Evolutionary conservation across 768 basidiomycete genomes (phyloP).

Genomic region (Termitomyces sp.): DNA sequence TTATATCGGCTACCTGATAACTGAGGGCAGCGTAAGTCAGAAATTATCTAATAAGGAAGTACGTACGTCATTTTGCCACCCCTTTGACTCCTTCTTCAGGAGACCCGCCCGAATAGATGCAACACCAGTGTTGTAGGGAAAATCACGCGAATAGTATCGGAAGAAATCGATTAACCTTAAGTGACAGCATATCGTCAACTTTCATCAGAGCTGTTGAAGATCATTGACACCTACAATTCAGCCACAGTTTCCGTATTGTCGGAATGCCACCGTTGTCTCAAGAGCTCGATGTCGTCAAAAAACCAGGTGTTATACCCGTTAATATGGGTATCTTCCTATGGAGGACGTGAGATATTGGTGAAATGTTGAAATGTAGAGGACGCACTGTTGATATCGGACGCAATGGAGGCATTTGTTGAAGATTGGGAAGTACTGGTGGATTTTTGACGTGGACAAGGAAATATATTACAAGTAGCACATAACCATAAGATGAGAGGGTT

Average conservation of each 20-base stretch:
- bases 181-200: neutral
- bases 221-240: slow-evolving; percentile 63
- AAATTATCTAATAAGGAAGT: neutral
- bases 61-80: slow-evolving; percentile 90
- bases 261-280: slow-evolving; percentile 92
- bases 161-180: slow-evolving; percentile 94
- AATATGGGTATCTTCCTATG: slow-evolving; percentile 74
- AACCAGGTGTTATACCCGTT: slow-evolving; percentile 89
- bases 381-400: slow-evolving; percentile 75
- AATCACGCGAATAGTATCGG: slow-evolving; percentile 92
- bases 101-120: slow-evolving; percentile 87
- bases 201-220: neutral
- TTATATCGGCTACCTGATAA: slow-evolving; percentile 52
- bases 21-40: slow-evolving; percentile 21
- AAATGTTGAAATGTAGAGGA: slow-evolving; percentile 9
- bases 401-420: slow-evolving; percentile 90
- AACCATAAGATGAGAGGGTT: slow-evolving; percentile 95
- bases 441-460: slow-evolving; percentile 98
- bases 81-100: slow-evolving; percentile 86
- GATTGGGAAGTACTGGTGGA: slow-evolving; percentile 92
- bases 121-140: slow-evolving; percentile 86
- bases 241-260: slow-evolving; percentile 89
- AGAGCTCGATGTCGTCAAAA: slow-evolving; percentile 93
- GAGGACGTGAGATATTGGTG: slow-evolving; percentile 10
- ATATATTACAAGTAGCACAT: slow-evolving; percentile 96